Evolutionary conservation across 495 filamentous ascomycete species (phyloP), one percentile per base, ranked within the genome.

Genomic region (Xylaria sp.): DNA sequence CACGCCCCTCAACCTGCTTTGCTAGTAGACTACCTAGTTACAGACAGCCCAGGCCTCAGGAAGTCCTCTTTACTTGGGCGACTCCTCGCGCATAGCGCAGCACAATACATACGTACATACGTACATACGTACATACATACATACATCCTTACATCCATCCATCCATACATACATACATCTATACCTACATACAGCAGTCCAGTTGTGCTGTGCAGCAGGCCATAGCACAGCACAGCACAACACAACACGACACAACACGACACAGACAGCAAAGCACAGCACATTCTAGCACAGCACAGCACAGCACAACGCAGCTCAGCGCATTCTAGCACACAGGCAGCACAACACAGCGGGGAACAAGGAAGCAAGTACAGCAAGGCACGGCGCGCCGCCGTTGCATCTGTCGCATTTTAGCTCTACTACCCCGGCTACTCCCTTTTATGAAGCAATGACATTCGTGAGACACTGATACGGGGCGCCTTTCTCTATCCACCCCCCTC

Each of bases 391-490:
- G 57, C 57, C 29, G 57, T 59, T 59, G 57, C 57, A 58, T 58
- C 53, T 58, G 75, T 77, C 73, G 55, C 41, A 61, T 61, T 43
- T 37, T 62, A 63, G 68, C 73, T 70, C 67, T 70, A 68, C 73
- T 64, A 75, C 72, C 77, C 77, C 58, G 68, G 75, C 68, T 74
- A 68, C 74, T 70, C 68, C 29, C 53, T 71, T 44, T 68, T 73
- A 73, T 74, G 77, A 71, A 73, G 76, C 74, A 72, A 78, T 78
- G 77, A 74, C 66, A 72, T 68, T 72, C 74, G 74, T 78, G 74
- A 79, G 77, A 76, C 76, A 73, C 72, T 78, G 76, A 76, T 67
- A 67, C 76, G 71, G 79, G 74, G 74, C 77, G 78, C 75, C 78
- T 66, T 79, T 74, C 68, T 72, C 57, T 62, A 74, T 66, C 78